Percentiles rank a stretch among this genome's conserved stretches.
Evolutionary conservation across 768 basidiomycete species (phyloP).

Genomic region (Mrakia hoshinonis): DNA sequence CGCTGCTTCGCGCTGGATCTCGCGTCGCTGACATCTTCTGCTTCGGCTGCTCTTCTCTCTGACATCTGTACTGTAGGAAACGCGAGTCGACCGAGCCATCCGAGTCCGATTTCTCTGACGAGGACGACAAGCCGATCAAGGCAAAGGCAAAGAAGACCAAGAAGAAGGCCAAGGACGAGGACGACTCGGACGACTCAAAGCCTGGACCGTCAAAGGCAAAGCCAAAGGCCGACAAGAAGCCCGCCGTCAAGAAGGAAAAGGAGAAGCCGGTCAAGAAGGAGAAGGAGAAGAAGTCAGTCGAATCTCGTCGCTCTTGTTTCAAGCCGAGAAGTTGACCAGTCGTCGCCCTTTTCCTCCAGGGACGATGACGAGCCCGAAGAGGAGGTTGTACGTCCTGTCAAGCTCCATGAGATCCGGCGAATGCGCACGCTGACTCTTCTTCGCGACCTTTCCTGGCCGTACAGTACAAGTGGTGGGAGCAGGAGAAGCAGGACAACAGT

Average conservation of each 20-base stretch:
- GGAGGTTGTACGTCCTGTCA: conserved; percentile 43
- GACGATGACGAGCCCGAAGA: conserved; percentile 41
- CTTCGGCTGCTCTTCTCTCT: not conserved
- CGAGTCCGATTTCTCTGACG: conserved; percentile 12
- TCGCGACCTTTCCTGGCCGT: not conserved
- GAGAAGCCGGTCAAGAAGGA: conserved; percentile 10
- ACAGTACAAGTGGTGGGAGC: conserved; percentile 77
- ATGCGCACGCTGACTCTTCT: not conserved
- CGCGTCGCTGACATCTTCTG: not conserved
- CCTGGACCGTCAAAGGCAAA: conserved; percentile 45
- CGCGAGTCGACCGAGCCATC: not conserved
- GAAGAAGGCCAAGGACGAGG: conserved; percentile 28
- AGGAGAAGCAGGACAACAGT: conserved; percentile 52
- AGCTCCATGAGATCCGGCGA: not conserved
- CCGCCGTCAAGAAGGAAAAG: conserved; percentile 1
- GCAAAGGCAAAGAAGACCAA: conserved; percentile 26
- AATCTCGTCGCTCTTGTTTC: conserved; percentile 28
- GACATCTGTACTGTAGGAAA: not conserved
- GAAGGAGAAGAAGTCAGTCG: conserved; percentile 39
- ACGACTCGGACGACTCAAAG: conserved; percentile 48
- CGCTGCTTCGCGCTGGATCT: not conserved
- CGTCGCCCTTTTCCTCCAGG: not conserved
- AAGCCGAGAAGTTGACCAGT: not conserved
- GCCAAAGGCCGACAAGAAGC: conserved; percentile 39
- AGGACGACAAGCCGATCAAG: conserved; percentile 24